These are phyloP conservation scores for Lagenidium giganteum DNA, from an alignment of 352 stramenopile species.

Conservation along the genomic window DNA sequence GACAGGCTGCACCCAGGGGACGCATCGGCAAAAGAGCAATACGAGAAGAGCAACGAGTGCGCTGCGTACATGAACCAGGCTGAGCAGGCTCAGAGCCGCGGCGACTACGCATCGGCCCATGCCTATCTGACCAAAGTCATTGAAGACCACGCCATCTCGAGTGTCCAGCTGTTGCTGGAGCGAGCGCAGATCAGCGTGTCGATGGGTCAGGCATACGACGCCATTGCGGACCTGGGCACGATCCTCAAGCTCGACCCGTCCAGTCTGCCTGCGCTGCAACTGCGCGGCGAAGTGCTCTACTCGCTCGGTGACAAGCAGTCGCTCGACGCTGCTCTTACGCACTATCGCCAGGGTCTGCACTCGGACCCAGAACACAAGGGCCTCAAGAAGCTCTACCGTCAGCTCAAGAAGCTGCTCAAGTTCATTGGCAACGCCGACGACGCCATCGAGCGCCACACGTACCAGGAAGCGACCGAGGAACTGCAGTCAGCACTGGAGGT, in stretches of 20 bases:
- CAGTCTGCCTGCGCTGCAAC: constrained; percentile 50
- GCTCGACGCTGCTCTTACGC: constrained; percentile 48
- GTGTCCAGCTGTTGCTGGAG: constrained; percentile 43
- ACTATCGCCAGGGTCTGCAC: constrained; percentile 60
- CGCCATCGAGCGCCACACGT: constrained; percentile 32
- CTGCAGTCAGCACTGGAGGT: constrained; percentile 48
- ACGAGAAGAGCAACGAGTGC: constrained; percentile 47
- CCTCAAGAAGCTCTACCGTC: constrained; percentile 50
- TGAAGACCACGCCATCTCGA: constrained; percentile 51
- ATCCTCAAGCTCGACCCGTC: constrained; percentile 56
- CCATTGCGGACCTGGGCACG: constrained; percentile 52
- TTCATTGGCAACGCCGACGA: constrained; percentile 40
- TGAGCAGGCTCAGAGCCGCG: constrained; percentile 42
- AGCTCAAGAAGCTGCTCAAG: constrained; percentile 66
- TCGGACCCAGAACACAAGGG: constrained; percentile 70
- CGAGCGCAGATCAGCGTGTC: constrained; percentile 57
- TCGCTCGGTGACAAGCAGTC: constrained; percentile 63
- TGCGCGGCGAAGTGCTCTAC: constrained; percentile 66
- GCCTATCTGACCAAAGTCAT: constrained; percentile 45
- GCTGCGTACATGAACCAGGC: constrained; percentile 44
- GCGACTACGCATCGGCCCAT: constrained; percentile 46
- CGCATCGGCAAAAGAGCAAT: constrained; percentile 25
- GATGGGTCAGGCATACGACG: constrained; percentile 51
- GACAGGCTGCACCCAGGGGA: constrained; percentile 50
- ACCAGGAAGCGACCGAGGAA: constrained; percentile 38